Conservation (phyloP, 352 stramenopile genomes). For the Elongisporangium prolatum region DNA sequence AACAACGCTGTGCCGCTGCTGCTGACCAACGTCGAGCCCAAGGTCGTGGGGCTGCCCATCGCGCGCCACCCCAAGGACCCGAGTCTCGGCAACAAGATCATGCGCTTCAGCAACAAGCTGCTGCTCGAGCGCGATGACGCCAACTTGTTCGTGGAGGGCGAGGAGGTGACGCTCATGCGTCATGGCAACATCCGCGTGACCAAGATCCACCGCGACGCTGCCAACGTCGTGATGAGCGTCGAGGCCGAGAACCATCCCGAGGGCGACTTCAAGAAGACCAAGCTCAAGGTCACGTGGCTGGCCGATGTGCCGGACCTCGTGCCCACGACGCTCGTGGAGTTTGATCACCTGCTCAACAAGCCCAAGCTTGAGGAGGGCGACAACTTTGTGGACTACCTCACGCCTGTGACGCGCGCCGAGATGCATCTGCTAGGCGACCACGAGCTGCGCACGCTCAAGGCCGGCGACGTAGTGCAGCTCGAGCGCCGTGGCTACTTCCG, state of each 20-base stretch:
- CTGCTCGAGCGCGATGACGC: conserved; percentile 96
- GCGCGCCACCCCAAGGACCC: conserved; percentile 80
- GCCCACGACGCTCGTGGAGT: conserved; percentile 93
- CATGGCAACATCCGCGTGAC: conserved; percentile 92
- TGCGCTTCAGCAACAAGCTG: conserved; percentile 86
- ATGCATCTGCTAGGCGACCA: conserved; percentile 94
- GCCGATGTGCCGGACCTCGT: conserved; percentile 87
- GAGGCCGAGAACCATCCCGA: conserved; percentile 74
- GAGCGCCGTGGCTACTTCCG: conserved; percentile 98
- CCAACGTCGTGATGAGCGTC: conserved; percentile 49
- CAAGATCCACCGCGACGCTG: conserved; percentile 57
- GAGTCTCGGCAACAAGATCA: conserved; percentile 78
- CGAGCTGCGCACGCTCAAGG: conserved; percentile 91
- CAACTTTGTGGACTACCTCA: conserved; percentile 97
- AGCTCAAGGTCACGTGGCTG: conserved; percentile 97
- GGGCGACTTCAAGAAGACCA: conserved; percentile 94
- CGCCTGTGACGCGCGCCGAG: conserved; percentile 92
- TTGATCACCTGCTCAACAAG: conserved; percentile 99
- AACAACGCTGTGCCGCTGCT: conserved; percentile 83
- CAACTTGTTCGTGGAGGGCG: conserved; percentile 90
- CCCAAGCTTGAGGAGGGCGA: conserved; percentile 98
- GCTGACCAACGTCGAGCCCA: conserved; percentile 74
- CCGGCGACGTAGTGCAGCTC: conserved; percentile 97
- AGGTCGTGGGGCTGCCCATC: conserved; percentile 60
- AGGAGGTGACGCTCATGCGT: conserved; percentile 97